phyloP scores from a whole-genome alignment of 805 yeast genomes.

The Scheffersomyces spartinae region DNA sequence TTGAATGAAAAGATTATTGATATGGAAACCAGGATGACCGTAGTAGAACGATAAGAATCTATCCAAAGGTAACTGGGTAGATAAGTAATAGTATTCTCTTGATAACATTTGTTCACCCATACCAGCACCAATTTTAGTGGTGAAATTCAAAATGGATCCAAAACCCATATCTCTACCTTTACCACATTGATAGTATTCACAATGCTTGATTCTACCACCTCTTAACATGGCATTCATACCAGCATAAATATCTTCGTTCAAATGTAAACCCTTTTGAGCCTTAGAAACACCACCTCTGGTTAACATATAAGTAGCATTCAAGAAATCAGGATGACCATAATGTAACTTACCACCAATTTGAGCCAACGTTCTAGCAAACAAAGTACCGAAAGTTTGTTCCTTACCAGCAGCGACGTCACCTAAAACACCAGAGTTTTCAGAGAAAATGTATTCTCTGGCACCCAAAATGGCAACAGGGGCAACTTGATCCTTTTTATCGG shows the following conservation, averaged over 20 bases:
- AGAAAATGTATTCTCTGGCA: slow-evolving; percentile 79
- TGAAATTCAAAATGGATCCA: slow-evolving; percentile 76
- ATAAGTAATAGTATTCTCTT: slow-evolving; percentile 72
- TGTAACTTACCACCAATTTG: slow-evolving; percentile 80
- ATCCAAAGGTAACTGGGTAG: slow-evolving; percentile 71
- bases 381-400: slow-evolving; percentile 81
- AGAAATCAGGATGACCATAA: slow-evolving; percentile 84
- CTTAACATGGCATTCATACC: slow-evolving; percentile 76
- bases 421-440: slow-evolving; percentile 73
- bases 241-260: slow-evolving; percentile 82
- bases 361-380: slow-evolving; percentile 73
- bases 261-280: slow-evolving; percentile 77
- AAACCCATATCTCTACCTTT: slow-evolving; percentile 85
- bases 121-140: slow-evolving; percentile 85
- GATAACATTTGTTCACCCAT: slow-evolving; percentile 88
- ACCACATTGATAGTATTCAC: slow-evolving; percentile 85
- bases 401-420: slow-evolving; percentile 91
- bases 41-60: slow-evolving; percentile 74
- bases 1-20: slow-evolving; percentile 70
- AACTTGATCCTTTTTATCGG: slow-evolving; percentile 35
- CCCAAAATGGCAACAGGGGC: slow-evolving; percentile 80
- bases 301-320: slow-evolving; percentile 64
- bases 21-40: slow-evolving; percentile 82
- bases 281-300: slow-evolving; percentile 85
- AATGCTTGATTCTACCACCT: slow-evolving; percentile 82